Evolutionary conservation across 129 eudicot species (phyloP).

Genomic region (Glebionis coronaria): DNA sequence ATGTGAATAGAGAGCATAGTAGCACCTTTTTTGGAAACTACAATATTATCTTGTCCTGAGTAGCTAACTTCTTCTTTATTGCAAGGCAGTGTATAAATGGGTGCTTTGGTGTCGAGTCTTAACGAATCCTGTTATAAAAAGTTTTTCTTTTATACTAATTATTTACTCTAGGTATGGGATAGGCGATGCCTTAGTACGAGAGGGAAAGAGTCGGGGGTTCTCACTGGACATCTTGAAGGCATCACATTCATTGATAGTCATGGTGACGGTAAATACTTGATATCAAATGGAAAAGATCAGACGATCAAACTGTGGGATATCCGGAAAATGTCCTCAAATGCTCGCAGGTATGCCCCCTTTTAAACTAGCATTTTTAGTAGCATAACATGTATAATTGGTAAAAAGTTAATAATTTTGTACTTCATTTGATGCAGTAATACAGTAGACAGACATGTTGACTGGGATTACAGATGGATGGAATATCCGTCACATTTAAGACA

Average conservation of each 20-base stretch:
- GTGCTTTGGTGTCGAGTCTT: neutral
- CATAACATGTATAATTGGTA: neutral
- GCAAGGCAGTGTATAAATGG: no score
- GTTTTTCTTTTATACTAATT: neutral
- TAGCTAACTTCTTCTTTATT: no score
- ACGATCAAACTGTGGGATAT: constrained; percentile 90
- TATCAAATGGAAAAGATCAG: constrained; percentile 97
- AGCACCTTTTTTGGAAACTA: no score
- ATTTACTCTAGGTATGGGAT: constrained; percentile 79
- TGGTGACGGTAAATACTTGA: constrained; percentile 87
- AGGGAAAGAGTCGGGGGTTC: constrained; percentile 68
- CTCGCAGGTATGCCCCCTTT: neutral
- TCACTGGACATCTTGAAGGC: constrained; percentile 91
- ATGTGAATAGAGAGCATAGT: no score
- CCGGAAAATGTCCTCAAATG: constrained; percentile 84
- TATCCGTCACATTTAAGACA: constrained; percentile 61
- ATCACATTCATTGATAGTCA: constrained; percentile 84
- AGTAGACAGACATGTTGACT: constrained; percentile 34
- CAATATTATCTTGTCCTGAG: no score
- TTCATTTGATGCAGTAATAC: constrained; percentile 39
- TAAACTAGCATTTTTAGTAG: neutral
- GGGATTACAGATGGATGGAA: constrained; percentile 99
- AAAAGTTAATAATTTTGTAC: neutral
- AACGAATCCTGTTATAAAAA: neutral
- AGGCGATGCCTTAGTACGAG: constrained; percentile 70